phyloP scores from a whole-genome alignment of 2,329 filamentous ascomycete species.

The Clonostachys byssicola region DNA sequence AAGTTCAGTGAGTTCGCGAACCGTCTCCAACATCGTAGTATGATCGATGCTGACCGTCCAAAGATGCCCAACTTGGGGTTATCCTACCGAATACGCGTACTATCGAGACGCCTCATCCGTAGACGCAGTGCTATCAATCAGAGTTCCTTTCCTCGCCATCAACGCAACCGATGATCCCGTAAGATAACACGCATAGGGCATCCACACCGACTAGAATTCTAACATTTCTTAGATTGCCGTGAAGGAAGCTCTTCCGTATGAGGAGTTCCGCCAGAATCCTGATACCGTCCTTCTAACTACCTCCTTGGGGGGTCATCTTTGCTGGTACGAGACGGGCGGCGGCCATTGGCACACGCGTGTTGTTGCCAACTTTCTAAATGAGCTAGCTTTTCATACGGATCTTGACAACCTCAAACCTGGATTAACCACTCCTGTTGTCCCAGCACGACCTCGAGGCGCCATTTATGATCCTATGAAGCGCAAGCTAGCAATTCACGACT shows the following conservation, averaged over 20 bases:
- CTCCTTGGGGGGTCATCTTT: conserved; percentile 82
- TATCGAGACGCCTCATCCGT: conserved; percentile 87
- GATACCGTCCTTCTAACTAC: conserved; percentile 85
- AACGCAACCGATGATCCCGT: conserved; percentile 89
- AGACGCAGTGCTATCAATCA: conserved; percentile 73
- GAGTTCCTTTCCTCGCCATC: conserved; percentile 79
- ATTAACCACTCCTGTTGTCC: conserved; percentile 8
- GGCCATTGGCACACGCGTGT: conserved; percentile 86
- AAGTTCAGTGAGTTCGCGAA: conserved; percentile 38
- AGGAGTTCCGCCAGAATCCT: conserved; percentile 79
- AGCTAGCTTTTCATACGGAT: conserved; percentile 58
- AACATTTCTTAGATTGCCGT: conserved; percentile 61
- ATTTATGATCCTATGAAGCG: conserved; percentile 65
- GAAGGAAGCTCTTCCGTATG: conserved; percentile 71
- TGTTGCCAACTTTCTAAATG: conserved; percentile 48
- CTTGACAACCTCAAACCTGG: conserved; percentile 41
- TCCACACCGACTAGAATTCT: rapidly evolving
- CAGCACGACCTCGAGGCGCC: not conserved
- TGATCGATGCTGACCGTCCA: conserved; percentile 1
- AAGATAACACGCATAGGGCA: conserved; percentile 19
- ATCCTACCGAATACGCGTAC: conserved; percentile 88
- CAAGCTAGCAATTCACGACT: conserved; percentile 38
- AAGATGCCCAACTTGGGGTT: conserved; percentile 80
- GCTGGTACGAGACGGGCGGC: conserved; percentile 86
- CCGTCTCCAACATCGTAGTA: not conserved